phyloP scores from a whole-genome alignment of 129 eudicot species.

The Pulicaria dysenterica region DNA sequence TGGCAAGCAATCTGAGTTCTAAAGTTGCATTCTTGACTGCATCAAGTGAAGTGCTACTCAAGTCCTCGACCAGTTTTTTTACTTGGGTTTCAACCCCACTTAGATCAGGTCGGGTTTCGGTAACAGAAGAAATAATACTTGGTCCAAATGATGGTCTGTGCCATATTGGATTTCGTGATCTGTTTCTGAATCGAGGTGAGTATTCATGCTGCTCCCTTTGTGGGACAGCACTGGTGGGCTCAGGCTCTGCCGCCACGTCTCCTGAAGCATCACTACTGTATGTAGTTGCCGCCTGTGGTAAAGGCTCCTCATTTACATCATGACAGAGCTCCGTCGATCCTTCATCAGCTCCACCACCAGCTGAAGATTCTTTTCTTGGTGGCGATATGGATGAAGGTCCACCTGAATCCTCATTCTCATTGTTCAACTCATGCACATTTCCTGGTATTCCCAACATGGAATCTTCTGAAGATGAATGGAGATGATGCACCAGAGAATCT shows the following conservation, averaged over 20 bases:
- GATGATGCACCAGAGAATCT: conserved; percentile 53
- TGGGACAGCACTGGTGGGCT: conserved; percentile 41
- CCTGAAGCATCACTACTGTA: conserved; percentile 66
- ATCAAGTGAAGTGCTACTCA: conserved; percentile 59
- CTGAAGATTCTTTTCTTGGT: conserved; percentile 34
- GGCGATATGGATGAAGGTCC: conserved; percentile 37
- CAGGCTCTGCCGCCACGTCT: conserved; percentile 58
- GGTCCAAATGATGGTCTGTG: conserved; percentile 65
- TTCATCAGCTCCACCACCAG: conserved; percentile 39
- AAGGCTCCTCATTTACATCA: conserved; percentile 51
- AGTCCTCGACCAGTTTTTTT: conserved; percentile 52
- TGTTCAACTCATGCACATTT: conserved; percentile 45
- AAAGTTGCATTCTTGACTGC: conserved; percentile 55
- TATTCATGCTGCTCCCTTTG: conserved; percentile 53
- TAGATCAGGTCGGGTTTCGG: conserved; percentile 61
- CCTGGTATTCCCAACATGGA: conserved; percentile 50
- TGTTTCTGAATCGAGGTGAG: conserved; percentile 50
- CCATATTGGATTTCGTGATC: conserved; percentile 63
- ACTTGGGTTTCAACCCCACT: conserved; percentile 67
- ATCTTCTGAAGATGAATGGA: conserved; percentile 67
- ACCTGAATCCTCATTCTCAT: conserved; percentile 34
- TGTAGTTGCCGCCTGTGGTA: conserved; percentile 36
- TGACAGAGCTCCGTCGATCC: conserved; percentile 41
- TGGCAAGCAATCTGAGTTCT: conserved; percentile 72
- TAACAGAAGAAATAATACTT: conserved; percentile 49